Conservation (phyloP, 2,329 filamentous ascomycete species). For the Diaporthe eres region DNA sequence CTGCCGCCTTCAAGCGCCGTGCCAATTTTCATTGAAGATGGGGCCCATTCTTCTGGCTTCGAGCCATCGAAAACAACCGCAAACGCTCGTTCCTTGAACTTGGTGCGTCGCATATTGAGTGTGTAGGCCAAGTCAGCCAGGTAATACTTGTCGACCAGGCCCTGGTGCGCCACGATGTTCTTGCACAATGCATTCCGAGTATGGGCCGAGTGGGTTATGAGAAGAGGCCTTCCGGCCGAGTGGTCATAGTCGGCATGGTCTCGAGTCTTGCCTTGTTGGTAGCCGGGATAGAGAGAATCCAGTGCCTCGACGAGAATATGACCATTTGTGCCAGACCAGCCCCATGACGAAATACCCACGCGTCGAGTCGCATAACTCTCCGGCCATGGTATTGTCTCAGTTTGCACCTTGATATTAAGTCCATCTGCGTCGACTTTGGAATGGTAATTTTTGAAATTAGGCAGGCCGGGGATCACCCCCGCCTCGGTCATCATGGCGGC, state of each 20-base stretch:
- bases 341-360: background rate
- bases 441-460: background rate
- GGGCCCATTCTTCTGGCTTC: background rate
- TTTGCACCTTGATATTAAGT: background rate
- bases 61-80: too few relatives aligned
- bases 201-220: background rate
- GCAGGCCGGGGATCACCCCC: background rate
- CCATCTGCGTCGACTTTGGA: background rate
- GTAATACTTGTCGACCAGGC: background rate
- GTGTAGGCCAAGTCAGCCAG: background rate
- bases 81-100: background rate
- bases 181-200: background rate
- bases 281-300: background rate
- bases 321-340: background rate
- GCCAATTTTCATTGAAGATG: background rate
- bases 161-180: background rate
- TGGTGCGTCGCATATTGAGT: constrained; percentile 1
- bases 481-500: constrained; percentile 4
- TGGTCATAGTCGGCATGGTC: background rate
- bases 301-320: background rate
- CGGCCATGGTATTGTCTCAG: background rate
- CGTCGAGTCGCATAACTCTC: background rate
- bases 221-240: background rate
- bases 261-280: background rate
- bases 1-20: background rate